A percentile compares a stretch with the other conserved stretches of the same genome.
Conservation (phyloP, 2,329 filamentous ascomycete genomes). For the Penicillium sp. region DNA sequence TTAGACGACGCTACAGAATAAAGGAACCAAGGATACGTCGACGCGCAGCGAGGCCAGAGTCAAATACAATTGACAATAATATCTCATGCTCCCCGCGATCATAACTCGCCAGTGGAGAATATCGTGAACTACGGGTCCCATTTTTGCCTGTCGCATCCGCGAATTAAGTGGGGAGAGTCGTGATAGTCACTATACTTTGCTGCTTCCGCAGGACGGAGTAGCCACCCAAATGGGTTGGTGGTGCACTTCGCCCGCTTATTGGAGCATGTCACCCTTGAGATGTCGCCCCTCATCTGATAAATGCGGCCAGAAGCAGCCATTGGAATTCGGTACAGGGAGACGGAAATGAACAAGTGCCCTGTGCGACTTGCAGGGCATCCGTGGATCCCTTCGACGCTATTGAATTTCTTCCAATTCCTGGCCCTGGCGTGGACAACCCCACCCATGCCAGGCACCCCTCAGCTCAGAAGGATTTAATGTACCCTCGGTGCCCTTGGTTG, state of each 20-base stretch:
- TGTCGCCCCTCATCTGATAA: not conserved
- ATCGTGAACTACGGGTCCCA: conserved; percentile 2
- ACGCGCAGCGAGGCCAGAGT: not conserved
- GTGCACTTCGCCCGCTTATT: not conserved
- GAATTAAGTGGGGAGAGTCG: not conserved
- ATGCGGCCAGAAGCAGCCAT: not conserved
- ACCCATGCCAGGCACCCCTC: conserved; percentile 3
- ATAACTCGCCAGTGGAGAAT: conserved; percentile 3
- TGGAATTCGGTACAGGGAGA: not conserved
- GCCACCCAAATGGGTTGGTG: not conserved
- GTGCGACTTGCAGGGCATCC: conserved; percentile 2
- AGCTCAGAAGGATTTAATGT: not conserved
- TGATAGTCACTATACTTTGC: conserved; percentile 1
- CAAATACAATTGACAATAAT: not conserved
- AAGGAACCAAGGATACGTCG: conserved; percentile 5
- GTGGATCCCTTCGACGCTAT: conserved; percentile 11
- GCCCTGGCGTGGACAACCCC: not conserved
- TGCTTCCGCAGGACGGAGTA: not conserved
- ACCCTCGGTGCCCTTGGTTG: not conserved
- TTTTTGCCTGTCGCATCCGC: not conserved
- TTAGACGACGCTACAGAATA: not conserved
- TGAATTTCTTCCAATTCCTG: conserved; percentile 8
- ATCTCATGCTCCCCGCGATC: not conserved
- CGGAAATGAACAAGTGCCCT: conserved; percentile 1
- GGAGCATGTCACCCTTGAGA: not conserved